Conservation (phyloP, 306 rosid genomes). For the Malus asiatica region DNA sequence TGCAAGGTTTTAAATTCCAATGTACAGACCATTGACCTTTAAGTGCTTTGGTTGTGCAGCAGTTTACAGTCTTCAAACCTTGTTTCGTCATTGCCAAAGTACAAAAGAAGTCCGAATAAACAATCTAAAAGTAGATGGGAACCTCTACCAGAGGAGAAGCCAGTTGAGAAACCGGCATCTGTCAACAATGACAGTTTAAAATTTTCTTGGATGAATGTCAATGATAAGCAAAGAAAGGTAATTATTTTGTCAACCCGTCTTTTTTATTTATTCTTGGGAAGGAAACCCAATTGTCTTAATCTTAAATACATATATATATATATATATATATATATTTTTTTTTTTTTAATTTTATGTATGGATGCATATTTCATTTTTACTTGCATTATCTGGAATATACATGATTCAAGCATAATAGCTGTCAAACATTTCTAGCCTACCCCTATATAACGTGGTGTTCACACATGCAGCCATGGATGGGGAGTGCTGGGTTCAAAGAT, state of each 20-base stretch:
- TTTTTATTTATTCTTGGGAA: not conserved
- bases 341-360: not conserved
- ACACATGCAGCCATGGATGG: constrained; percentile 46
- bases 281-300: not conserved
- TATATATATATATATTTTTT: no score
- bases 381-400: not conserved
- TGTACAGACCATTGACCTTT: not conserved
- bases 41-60: constrained; percentile 28
- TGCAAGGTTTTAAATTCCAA: not conserved
- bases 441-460: not conserved
- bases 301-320: no score
- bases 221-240: constrained; percentile 76
- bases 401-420: not conserved
- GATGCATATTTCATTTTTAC: not conserved
- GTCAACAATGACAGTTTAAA: constrained; percentile 34
- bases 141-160: constrained; percentile 82
- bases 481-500: constrained; percentile 49
- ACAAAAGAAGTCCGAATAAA: constrained; percentile 70
- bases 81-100: constrained; percentile 45
- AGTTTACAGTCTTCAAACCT: constrained; percentile 35
- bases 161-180: constrained; percentile 37
- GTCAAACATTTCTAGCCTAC: not conserved
- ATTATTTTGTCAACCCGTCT: not conserved
- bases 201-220: constrained; percentile 48
- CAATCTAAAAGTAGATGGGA: constrained; percentile 96